phyloP scores from a whole-genome alignment of 805 yeast genomes.

The Ogataea neopini region DNA sequence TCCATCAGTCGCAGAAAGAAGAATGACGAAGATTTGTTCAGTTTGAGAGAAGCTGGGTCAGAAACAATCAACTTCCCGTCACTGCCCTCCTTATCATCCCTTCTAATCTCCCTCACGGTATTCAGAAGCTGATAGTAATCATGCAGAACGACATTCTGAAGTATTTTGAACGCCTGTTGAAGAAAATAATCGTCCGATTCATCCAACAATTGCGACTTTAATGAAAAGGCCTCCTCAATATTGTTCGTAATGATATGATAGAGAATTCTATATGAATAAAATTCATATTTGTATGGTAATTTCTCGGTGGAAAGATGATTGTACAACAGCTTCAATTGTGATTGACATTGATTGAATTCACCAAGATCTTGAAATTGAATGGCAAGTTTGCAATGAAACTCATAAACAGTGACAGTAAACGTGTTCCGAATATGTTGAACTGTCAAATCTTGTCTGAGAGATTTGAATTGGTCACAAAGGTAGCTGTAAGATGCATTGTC shows the following conservation, averaged over 20 bases:
- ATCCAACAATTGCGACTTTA: conserved; percentile 31
- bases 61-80: conserved; percentile 8
- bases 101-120: conserved; percentile 31
- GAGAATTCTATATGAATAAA: conserved; percentile 68
- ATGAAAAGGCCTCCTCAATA: conserved; percentile 51
- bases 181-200: conserved; percentile 22
- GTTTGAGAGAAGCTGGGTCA: conserved; percentile 20
- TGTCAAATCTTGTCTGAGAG: conserved; percentile 88
- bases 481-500: conserved; percentile 65
- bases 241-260: conserved; percentile 77
- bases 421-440: conserved; percentile 84
- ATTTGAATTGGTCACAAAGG: conserved; percentile 85
- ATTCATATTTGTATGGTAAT: conserved; percentile 53
- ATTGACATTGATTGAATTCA: conserved; percentile 93
- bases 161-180: conserved; percentile 37
- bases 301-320: conserved; percentile 31
- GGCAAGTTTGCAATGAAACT: conserved; percentile 85
- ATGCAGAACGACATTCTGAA: conserved; percentile 36
- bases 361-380: conserved; percentile 83
- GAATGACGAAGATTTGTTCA: conserved; percentile 24
- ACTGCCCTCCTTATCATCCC: too few species aligned
- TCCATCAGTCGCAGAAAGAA: conserved; percentile 42
- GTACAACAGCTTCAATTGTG: conserved; percentile 70
- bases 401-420: conserved; percentile 79
- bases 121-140: conserved; percentile 58